Conservation (phyloP, 441 rosid genomes). For the Raphanus hybrid region DNA sequence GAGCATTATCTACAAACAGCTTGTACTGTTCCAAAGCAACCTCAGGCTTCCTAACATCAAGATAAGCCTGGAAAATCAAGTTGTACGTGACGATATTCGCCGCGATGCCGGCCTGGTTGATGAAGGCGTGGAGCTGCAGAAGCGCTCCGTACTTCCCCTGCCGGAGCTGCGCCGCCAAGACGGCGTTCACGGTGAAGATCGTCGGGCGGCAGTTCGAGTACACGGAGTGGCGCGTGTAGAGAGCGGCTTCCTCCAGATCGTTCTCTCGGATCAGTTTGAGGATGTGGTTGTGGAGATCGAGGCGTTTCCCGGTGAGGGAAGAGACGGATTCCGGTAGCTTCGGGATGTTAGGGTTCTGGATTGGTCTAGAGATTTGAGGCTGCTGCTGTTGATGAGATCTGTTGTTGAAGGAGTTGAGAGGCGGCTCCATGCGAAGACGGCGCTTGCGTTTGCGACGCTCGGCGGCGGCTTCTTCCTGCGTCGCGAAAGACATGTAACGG, state of each 20-base stretch:
- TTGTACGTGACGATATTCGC: conserved; percentile 81
- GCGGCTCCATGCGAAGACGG: conserved; percentile 82
- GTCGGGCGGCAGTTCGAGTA: conserved; percentile 92
- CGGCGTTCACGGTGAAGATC: conserved; percentile 82
- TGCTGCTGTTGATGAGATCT: conserved; percentile 53
- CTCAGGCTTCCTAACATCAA: conserved; percentile 79
- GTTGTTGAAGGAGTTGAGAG: conserved; percentile 63
- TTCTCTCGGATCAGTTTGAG: conserved; percentile 71
- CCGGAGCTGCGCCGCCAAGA: conserved; percentile 82
- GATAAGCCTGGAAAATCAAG: conserved; percentile 77
- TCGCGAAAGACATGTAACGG: conserved; percentile 73
- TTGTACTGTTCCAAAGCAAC: conserved; percentile 80
- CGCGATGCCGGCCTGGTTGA: conserved; percentile 79
- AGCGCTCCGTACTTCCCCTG: conserved; percentile 75
- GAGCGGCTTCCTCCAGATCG: conserved; percentile 88
- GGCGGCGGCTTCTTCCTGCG: conserved; percentile 93
- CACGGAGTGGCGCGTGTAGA: conserved; percentile 91
- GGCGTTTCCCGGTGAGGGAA: conserved; percentile 76
- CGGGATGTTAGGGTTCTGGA: conserved; percentile 81
- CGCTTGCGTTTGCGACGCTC: conserved; percentile 93
- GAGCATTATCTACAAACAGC: conserved; percentile 70
- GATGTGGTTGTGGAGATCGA: conserved; percentile 81
- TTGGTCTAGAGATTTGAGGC: conserved; percentile 50
- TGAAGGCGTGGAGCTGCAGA: conserved; percentile 75
- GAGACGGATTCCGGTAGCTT: conserved; percentile 79